Conservation (phyloP, 495 filamentous ascomycete genomes). For the Talaromyces adpressus region DNA sequence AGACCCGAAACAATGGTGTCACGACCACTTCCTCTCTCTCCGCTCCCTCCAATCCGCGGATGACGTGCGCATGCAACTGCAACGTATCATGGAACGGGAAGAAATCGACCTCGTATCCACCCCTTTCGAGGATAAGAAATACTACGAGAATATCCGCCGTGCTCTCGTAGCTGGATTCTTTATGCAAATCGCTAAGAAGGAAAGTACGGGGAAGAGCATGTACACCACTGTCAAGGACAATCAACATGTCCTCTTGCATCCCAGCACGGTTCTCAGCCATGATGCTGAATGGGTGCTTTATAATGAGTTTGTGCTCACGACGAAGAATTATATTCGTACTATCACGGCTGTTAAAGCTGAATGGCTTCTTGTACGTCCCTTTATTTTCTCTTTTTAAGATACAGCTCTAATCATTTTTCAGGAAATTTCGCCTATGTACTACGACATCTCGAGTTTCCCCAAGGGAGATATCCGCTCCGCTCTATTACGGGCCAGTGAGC, state of each 20-base stretch:
- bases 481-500: conserved; percentile 66
- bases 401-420: conserved; percentile 23
- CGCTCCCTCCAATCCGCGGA: conserved; percentile 87
- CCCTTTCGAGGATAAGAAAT: conserved; percentile 89
- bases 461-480: conserved; percentile 81
- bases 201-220: conserved; percentile 60
- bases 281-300: conserved; percentile 97
- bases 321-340: conserved; percentile 79
- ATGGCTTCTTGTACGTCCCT: conserved; percentile 76
- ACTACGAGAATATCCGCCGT: conserved; percentile 93
- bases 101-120: conserved; percentile 81
- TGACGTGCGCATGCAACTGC: conserved; percentile 83
- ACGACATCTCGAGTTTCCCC: conserved; percentile 74
- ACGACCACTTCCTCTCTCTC: conserved; percentile 92
- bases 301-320: conserved; percentile 97
- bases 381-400: not conserved
- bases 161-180: conserved; percentile 96
- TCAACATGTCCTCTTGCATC: conserved; percentile 84
- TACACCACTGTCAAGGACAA: conserved; percentile 96
- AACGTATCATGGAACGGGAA: conserved; percentile 91
- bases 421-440: conserved; percentile 91
- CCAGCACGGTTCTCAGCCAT: conserved; percentile 74
- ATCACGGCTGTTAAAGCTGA: conserved; percentile 54
- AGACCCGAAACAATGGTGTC: conserved; percentile 85
- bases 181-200: conserved; percentile 98